phyloP scores from a whole-genome alignment of 1,284 basidiomycete genomes.

The Cutaneotrichosporon daszewskae region DNA sequence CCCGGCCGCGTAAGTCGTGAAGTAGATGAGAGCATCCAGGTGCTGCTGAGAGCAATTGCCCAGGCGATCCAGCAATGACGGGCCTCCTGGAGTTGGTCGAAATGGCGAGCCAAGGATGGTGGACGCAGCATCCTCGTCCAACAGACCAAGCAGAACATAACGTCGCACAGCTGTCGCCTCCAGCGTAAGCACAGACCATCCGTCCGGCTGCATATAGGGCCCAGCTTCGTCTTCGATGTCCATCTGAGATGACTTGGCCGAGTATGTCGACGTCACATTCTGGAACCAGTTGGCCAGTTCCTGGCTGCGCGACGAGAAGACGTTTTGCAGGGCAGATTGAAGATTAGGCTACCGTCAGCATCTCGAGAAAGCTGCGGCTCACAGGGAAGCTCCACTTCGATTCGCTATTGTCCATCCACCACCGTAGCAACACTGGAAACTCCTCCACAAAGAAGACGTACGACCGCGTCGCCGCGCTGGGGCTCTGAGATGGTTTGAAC shows the following conservation, averaged over 20 bases:
- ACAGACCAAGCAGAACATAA: conserved; percentile 23
- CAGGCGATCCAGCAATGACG: conserved; percentile 28
- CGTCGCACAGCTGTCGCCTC: conserved; percentile 27
- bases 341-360: conserved; percentile 5
- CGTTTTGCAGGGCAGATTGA: conserved; percentile 7
- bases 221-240: conserved; percentile 34
- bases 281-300: conserved; percentile 7
- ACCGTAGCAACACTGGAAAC: conserved; percentile 28
- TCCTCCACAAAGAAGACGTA: conserved; percentile 29
- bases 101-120: conserved; percentile 17
- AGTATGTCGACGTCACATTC: conserved; percentile 9
- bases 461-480: conserved; percentile 4
- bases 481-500: not conserved
- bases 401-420: conserved; percentile 33
- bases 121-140: conserved; percentile 19
- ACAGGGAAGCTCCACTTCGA: conserved; percentile 31
- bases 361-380: conserved; percentile 7
- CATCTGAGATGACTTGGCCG: conserved; percentile 10
- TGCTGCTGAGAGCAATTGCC: conserved; percentile 21
- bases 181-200: conserved; percentile 31
- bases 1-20: conserved; percentile 26
- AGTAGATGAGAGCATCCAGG: conserved; percentile 26
- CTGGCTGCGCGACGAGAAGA: conserved; percentile 6
- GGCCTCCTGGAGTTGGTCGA: conserved; percentile 18
- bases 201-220: conserved; percentile 28